Evolutionary conservation across 2,329 filamentous ascomycete genomes (phyloP), one percentile per base, ranked within the genome.

Genomic region (Teratosphaeria nubilosa): DNA sequence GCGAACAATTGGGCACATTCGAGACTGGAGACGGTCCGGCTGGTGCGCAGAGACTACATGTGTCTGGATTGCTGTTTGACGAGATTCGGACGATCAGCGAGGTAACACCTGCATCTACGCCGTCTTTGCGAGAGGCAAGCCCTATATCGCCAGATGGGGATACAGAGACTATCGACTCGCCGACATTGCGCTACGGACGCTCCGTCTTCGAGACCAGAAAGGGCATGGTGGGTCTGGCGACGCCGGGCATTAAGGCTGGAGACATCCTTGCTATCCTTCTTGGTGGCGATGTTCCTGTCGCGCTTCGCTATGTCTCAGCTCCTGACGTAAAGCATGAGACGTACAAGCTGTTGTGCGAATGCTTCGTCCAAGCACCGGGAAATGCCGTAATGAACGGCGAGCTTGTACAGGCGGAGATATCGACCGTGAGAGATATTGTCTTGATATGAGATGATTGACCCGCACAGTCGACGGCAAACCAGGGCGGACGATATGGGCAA

Each of bases 241-340:
- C 66, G 3, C 62, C 61, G 13, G 67, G 67, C 7, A 58, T 69
- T 20, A 31, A 53, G 5, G 52, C 59, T 9, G 63, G 64, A 3
- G 68, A 69, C 51, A 50, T 60, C 13, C 32, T 67, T 16, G 68
- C 64, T 1, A 59, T 69, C 2, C 27, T 69, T 10, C 54, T 68
- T 2, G 66, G 67, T 10, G 67, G 66, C 2, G 68, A 70, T 56
- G 68, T 69, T 7, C 68, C 68, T 5, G 61, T 69, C 20, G 58
- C 68, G 1, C 57, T 70, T n/a, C 66, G 68, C 16, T 63, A 55
- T n/a, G 51, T 27, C 53, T 54, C 50, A 5, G 57, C 61, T 31
- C 25, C 55, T 25, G 59, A 60, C 48, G 56, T 54, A 24, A 62
- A 61, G 31, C 52, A 57, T 10, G 64, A 59, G 50, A 59, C 61